A percentile compares a stretch with the other conserved stretches of the same genome.
phyloP scores from a whole-genome alignment of 441 rosid genomes.

The California macrophylla region DNA sequence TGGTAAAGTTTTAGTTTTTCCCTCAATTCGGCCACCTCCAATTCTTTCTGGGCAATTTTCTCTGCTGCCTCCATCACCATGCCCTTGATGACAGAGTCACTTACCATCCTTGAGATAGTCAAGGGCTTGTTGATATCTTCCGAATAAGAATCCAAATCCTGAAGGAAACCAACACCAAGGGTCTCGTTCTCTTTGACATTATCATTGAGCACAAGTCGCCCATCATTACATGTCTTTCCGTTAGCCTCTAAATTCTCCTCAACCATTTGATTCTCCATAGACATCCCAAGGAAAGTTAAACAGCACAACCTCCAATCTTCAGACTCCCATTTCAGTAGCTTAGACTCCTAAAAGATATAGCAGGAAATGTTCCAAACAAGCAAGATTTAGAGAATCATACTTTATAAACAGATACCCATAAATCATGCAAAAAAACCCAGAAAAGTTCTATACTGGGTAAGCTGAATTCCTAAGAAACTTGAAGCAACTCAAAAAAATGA shows the following conservation, averaged over 20 bases:
- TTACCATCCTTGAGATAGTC: conserved; percentile 67
- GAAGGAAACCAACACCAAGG: conserved; percentile 32
- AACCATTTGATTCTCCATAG: conserved; percentile 25
- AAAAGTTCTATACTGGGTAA: background rate
- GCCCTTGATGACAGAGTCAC: conserved; percentile 64
- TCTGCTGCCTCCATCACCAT: conserved; percentile 60
- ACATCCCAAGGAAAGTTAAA: conserved; percentile 5
- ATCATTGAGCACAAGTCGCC: conserved; percentile 4
- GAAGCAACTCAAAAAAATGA: background rate
- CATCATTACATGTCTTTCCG: conserved; percentile 16
- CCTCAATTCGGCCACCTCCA: conserved; percentile 46
- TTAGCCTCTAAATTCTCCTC: conserved; percentile 28
- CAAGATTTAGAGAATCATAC: background rate
- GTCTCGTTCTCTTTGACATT: conserved; percentile 26
- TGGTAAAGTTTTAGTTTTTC: conserved; percentile 30
- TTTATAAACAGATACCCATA: background rate
- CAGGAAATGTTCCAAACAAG: background rate
- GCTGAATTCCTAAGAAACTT: background rate
- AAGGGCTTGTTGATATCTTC: conserved; percentile 51
- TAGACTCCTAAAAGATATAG: background rate
- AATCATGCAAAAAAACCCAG: background rate
- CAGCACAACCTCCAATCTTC: conserved; percentile 5
- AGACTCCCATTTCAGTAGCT: background rate
- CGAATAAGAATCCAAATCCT: conserved; percentile 51
- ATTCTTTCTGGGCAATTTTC: conserved; percentile 51